phyloP scores from a whole-genome alignment of 2,329 filamentous ascomycete genomes.

The Lachnellula subtilissima region DNA sequence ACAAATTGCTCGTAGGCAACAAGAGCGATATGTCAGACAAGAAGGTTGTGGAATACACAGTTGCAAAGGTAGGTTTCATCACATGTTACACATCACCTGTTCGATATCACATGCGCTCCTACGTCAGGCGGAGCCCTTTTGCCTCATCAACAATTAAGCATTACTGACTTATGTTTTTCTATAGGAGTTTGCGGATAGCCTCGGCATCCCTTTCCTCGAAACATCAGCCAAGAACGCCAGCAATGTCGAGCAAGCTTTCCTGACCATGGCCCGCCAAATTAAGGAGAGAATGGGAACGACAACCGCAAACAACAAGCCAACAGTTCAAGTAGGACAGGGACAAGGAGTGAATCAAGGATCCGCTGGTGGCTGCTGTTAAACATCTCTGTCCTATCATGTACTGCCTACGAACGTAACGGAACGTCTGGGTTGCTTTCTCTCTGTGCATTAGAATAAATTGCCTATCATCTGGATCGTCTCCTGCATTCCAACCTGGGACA shows the following conservation, averaged over 20 bases:
- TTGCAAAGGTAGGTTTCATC: slow-evolving; percentile 75
- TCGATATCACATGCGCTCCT: slow-evolving; percentile 14
- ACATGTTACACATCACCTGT: slow-evolving; percentile 25
- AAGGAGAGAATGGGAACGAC: slow-evolving; percentile 99
- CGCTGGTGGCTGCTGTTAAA: slow-evolving; percentile 86
- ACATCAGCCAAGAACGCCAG: slow-evolving; percentile 99
- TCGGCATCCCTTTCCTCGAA: slow-evolving; percentile 98
- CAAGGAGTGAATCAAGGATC: slow-evolving; percentile 88
- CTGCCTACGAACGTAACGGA: slow-evolving; percentile 19
- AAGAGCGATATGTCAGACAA: slow-evolving; percentile 99
- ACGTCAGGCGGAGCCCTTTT: slow-evolving; percentile 3
- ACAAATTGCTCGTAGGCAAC: slow-evolving; percentile 99
- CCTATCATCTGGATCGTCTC: slow-evolving; percentile 26
- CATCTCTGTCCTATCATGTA: slow-evolving; percentile 14
- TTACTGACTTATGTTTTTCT: slow-evolving; percentile 15
- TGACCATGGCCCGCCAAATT: slow-evolving; percentile 99
- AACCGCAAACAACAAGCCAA: slow-evolving; percentile 93
- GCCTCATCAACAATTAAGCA: neutral
- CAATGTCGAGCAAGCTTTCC: slow-evolving; percentile 99
- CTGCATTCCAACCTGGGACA: slow-evolving; percentile 21
- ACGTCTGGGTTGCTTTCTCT: slow-evolving; percentile 23
- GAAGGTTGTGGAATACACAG: slow-evolving; percentile 99
- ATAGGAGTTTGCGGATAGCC: slow-evolving; percentile 96
- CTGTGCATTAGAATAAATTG: slow-evolving; percentile 30
- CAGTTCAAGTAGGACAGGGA: slow-evolving; percentile 90